phyloP scores from a whole-genome alignment of 331 rosid species.

The Pyracantha coccinea region DNA sequence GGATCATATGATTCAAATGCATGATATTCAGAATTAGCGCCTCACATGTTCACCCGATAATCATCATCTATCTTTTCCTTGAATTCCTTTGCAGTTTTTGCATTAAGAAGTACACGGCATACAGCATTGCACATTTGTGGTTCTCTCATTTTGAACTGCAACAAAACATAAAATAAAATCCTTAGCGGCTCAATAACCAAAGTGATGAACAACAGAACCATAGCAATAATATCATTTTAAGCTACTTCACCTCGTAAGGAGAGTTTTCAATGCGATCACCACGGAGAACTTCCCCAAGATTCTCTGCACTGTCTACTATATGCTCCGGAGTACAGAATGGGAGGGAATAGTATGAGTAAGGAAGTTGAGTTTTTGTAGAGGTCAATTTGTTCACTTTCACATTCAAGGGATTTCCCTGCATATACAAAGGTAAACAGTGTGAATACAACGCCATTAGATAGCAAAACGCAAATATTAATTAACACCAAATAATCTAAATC shows the following conservation, averaged over 20 bases:
- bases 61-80: constrained; percentile 89
- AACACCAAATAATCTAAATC: neutral
- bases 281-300: constrained; percentile 95
- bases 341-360: constrained; percentile 50
- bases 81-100: constrained; percentile 55
- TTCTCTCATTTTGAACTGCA: constrained; percentile 91
- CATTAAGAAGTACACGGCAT: constrained; percentile 55
- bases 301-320: constrained; percentile 89
- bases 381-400: constrained; percentile 89
- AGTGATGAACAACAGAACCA: neutral
- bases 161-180: neutral
- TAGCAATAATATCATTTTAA: neutral
- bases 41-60: constrained; percentile 93
- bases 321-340: constrained; percentile 67
- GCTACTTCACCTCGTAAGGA: constrained; percentile 60
- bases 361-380: constrained; percentile 42
- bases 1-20: neutral
- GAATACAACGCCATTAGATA: neutral
- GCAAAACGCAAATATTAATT: no score
- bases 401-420: constrained; percentile 70
- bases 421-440: neutral
- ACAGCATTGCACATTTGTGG: constrained; percentile 77
- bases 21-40: neutral
- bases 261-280: constrained; percentile 95
- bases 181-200: constrained; percentile 3